Evolutionary conservation across 805 yeast genomes (phyloP), one percentile per base, ranked within the genome.

Genomic region (Candida fluviatilis): DNA sequence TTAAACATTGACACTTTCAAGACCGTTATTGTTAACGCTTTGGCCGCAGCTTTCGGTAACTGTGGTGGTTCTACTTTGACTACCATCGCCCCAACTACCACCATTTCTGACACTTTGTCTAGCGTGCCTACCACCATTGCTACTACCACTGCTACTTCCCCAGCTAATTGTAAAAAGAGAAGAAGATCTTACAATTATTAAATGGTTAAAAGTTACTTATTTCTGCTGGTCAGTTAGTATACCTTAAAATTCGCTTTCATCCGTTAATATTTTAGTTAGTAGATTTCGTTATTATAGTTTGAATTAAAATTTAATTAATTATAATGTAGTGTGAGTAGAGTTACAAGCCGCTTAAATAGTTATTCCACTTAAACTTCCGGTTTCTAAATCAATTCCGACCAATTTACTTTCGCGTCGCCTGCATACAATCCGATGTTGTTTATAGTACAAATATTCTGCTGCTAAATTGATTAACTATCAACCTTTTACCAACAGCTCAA

Each of bases 11-110:
- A 46, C 13, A 66, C 70, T 14, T 62, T 66, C 48, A 55, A 62
- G 51, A 54, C 66, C n/a, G 62, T 66, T 39, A 56, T 64, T 36
- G 61, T 61, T 45, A 67, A 60, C 38, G 69, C 72, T 18, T 64
- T 67, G 51, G 68, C 68, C 42, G 71, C 71, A 39, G 69, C 68
- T 17, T 54, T 57, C 39, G 62, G 63, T 41, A 45, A 63, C 34
- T 67, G 73, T 59, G 60, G 54, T 16, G 45, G 59, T 16, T 48
- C 59, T 19, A 40, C 55, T 23, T 42, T 58, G 8, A 49, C 65
- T 34, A 48, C 61, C 14, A 47, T 52, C n/a, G 48, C 53, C 29
- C 51, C 55, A 15, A 43, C 54, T 8, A 29, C 54, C 5, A 35
- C 51, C 15, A 37, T 49, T 24, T 40, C 49, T n/a, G 31, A 51